Conservation (phyloP, 2,329 filamentous ascomycete genomes). For the Hysterium pulicare region DNA sequence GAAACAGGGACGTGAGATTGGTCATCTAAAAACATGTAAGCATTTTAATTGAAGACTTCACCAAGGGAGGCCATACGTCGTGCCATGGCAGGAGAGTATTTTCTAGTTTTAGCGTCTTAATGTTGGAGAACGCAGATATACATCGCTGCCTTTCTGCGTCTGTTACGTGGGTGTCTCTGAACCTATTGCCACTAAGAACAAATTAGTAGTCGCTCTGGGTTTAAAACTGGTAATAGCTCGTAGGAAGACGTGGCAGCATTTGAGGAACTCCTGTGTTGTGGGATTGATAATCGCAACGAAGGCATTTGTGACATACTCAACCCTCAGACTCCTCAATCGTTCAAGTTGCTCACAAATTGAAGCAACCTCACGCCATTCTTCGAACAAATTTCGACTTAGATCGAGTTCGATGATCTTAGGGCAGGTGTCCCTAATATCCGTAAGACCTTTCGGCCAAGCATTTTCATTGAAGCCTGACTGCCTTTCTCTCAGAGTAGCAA, state of each 20-base stretch:
- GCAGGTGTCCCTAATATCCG: slow-evolving; percentile 55
- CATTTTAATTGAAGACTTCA: background rate
- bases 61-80: slow-evolving; percentile 17
- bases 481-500: slow-evolving; percentile 20
- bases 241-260: no score
- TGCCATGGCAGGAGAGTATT: slow-evolving; percentile 43
- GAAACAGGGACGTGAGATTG: slow-evolving; percentile 51
- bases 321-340: slow-evolving; percentile 62
- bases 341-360: slow-evolving; percentile 68
- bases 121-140: slow-evolving; percentile 26
- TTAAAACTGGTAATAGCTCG: background rate
- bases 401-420: slow-evolving; percentile 70
- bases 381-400: slow-evolving; percentile 79
- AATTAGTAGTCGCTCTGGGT: slow-evolving; percentile 9
- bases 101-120: slow-evolving; percentile 49
- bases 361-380: slow-evolving; percentile 62
- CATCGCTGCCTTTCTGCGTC: slow-evolving; percentile 20
- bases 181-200: slow-evolving; percentile 66
- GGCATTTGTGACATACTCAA: slow-evolving; percentile 67
- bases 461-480: slow-evolving; percentile 10
- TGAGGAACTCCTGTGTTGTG: no score
- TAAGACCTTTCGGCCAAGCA: slow-evolving; percentile 27
- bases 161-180: slow-evolving; percentile 40
- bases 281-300: no score
- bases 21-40: slow-evolving; percentile 30